Conservation (phyloP, 2,329 filamentous ascomycete species). For the Furcasterigmium furcatum region DNA sequence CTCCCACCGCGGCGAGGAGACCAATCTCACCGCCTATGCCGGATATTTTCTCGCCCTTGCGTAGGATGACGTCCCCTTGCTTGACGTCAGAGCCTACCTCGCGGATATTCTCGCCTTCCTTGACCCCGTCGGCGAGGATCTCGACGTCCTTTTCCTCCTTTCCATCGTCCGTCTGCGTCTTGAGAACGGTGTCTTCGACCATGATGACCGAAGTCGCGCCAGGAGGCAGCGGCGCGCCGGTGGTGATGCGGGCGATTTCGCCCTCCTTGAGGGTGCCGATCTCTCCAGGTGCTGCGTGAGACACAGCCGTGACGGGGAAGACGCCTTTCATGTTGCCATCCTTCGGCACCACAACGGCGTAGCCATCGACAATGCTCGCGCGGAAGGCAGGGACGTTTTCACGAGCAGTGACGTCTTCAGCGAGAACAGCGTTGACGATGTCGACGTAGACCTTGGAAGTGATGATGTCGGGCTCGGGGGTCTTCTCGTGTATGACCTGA, state of each 20-base stretch:
- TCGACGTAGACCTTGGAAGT: constrained; percentile 58
- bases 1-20: constrained; percentile 81
- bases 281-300: constrained; percentile 76
- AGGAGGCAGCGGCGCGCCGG: constrained; percentile 83
- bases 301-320: constrained; percentile 84
- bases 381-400: constrained; percentile 91
- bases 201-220: constrained; percentile 91
- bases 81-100: constrained; percentile 87
- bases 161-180: constrained; percentile 72
- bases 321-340: constrained; percentile 68
- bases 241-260: constrained; percentile 86
- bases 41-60: constrained; percentile 77
- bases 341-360: constrained; percentile 71
- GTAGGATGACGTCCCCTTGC: constrained; percentile 66
- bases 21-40: constrained; percentile 89
- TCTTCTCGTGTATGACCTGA: constrained; percentile 66
- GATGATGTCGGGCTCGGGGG: constrained; percentile 58
- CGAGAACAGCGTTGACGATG: constrained; percentile 75
- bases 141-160: constrained; percentile 85
- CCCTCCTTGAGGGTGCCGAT: constrained; percentile 64
- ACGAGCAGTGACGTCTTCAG: constrained; percentile 73
- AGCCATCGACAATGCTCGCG: constrained; percentile 96
- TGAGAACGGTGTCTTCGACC: constrained; percentile 89
- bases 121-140: constrained; percentile 74
- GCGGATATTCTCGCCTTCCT: constrained; percentile 80